Evolutionary conservation across 148 eudicot genomes (phyloP), one percentile per base, ranked within the genome.

Genomic region (Dianthus caryophyllus): DNA sequence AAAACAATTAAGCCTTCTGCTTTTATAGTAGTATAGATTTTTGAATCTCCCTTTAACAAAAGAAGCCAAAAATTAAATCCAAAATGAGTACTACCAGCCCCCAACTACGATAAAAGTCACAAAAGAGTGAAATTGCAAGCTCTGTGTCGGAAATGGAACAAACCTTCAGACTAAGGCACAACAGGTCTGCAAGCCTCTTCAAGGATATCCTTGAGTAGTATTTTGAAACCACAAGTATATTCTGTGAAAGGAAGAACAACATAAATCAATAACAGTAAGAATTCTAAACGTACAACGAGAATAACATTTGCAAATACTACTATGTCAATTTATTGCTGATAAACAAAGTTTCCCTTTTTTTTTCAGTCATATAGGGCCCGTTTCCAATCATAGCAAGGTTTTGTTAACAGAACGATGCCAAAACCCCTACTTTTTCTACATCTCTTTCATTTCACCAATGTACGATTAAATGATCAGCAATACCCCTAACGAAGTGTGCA

Each of bases 201-300:
- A 94, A 73, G 67, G 88, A 84, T 75, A 94, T 86, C 80, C 84
- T 78, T 29, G 92, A 82, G 78, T 93, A 93, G 67, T 89, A 93
- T 63, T 87, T 89, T 21, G 96, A 94, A 70, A 94, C 84, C 49
- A 88, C 97, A 57, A 90, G 85, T 64, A 94, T 94, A 74, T 90
- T 94, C 98, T 94, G 96, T 29, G 22, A 65, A 64, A 17, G 63
- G 20, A 64, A 29, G 22, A 56, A 64, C 16, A 9, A n/a, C 65
- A n/a, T 27, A 53, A 65, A 46, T 53, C 33, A 16, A 20, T 29
- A 39, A 11, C 9, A 25, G 15, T 62, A 15, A 26, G 13, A 4
- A 20, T 26, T 53, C 21, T 41, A 9, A 66, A 44, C 2, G 29
- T 53, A 18, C 4, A 21, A 8, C n/a, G 44, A 61, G 7, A 6